These are phyloP conservation scores for Leccinum barrowsii DNA, from an alignment of 768 basidiomycete genomes.

Conservation along the genomic window DNA sequence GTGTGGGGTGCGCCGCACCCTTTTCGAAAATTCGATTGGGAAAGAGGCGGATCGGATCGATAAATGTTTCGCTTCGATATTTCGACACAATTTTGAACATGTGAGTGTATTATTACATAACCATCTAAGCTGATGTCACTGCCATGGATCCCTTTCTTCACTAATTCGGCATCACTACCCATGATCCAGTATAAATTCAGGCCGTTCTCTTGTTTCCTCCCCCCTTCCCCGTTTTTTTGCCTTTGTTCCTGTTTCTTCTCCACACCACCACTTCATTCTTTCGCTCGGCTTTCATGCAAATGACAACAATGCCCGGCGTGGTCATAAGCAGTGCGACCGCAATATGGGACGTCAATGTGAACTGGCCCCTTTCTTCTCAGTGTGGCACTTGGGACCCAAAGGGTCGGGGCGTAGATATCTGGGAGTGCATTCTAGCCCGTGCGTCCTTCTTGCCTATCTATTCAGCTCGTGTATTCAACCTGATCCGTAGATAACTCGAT, in stretches of 20 bases:
- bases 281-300: constrained; percentile 13
- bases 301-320: constrained; percentile 22
- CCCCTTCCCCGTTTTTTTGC: constrained; percentile 3
- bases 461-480: not conserved
- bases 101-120: constrained; percentile 21
- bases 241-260: constrained; percentile 4
- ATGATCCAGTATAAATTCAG: constrained; percentile 28
- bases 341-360: constrained; percentile 66
- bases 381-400: constrained; percentile 70
- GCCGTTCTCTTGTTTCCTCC: constrained; percentile 6
- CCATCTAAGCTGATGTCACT: constrained; percentile 31
- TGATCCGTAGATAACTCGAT: constrained; percentile 53
- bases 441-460: constrained; percentile 13
- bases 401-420: constrained; percentile 66
- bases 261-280: not conserved
- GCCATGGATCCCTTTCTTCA: constrained; percentile 28
- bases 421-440: constrained; percentile 74
- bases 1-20: constrained; percentile 1
- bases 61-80: constrained; percentile 6
- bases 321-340: constrained; percentile 63
- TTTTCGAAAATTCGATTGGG: not conserved
- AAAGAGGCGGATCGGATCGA: constrained; percentile 20
- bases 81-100: constrained; percentile 11
- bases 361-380: constrained; percentile 63
- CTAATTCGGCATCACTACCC: constrained; percentile 25